These are phyloP conservation scores for Melampsora larici-populina DNA, from an alignment of 1,284 basidiomycete species.

Conservation along the genomic window DNA sequence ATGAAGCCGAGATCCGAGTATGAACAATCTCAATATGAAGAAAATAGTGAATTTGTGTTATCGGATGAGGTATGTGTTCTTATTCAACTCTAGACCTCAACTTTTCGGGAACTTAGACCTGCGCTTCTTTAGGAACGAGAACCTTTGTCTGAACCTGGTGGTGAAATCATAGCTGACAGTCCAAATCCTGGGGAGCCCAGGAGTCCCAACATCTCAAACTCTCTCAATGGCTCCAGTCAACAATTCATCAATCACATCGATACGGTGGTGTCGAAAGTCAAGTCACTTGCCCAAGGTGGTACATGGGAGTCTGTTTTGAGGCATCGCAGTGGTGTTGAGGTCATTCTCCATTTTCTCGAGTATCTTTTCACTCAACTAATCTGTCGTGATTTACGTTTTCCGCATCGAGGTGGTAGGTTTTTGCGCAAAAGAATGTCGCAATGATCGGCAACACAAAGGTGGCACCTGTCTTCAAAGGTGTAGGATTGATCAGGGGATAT, in stretches of 20 bases:
- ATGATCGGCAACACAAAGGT: conserved; percentile 24
- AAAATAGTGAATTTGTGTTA: conserved; percentile 38
- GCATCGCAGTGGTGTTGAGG: conserved; percentile 40
- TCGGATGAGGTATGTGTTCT: conserved; percentile 39
- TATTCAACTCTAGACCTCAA: background rate
- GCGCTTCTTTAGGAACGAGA: background rate
- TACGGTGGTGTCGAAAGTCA: conserved; percentile 37
- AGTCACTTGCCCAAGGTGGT: conserved; percentile 15
- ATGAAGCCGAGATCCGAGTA: conserved; percentile 32
- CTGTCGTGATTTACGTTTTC: background rate
- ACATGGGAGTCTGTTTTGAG: conserved; percentile 32
- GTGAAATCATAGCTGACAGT: background rate
- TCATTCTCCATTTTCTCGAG: background rate
- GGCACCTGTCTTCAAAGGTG: conserved; percentile 46
- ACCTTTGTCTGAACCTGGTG: background rate
- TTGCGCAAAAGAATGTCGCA: conserved; percentile 30
- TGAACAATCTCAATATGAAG: conserved; percentile 35
- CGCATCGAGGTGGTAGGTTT: conserved; percentile 20
- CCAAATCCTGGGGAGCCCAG: background rate
- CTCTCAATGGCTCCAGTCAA: background rate
- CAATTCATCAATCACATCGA: conserved; percentile 41
- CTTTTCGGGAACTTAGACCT: background rate
- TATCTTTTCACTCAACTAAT: background rate
- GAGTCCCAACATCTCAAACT: conserved; percentile 3
- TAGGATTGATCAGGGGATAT: conserved; percentile 47